These are phyloP conservation scores for Solanum boliviense DNA, from an alignment of 257 asterid species.

Conservation along the genomic window DNA sequence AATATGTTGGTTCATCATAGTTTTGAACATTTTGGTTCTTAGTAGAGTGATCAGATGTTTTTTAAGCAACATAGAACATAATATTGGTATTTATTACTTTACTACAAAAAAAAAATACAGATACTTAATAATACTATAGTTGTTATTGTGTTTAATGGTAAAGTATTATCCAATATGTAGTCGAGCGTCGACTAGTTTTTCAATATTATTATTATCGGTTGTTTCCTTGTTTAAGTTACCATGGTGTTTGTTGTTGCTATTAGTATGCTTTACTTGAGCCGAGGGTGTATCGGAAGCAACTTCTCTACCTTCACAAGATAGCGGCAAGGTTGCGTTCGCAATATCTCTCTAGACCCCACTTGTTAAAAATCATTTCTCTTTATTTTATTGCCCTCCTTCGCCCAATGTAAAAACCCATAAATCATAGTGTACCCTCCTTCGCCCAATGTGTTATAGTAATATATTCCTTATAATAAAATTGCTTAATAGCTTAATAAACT, in stretches of 20 bases:
- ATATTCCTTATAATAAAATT: background rate
- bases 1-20: background rate
- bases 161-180: background rate
- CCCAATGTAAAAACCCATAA: no score
- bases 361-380: background rate
- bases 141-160: background rate
- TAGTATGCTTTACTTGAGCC: background rate
- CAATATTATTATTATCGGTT: background rate
- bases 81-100: background rate
- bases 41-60: background rate
- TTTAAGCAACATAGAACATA: background rate
- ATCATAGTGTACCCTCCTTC: no score
- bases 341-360: background rate
- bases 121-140: background rate
- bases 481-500: background rate
- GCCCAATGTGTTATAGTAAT: background rate
- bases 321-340: background rate
- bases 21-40: background rate
- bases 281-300: background rate
- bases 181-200: background rate
- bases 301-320: background rate
- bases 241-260: background rate
- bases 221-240: background rate
- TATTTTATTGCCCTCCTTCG: background rate
- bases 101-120: background rate